phyloP scores from a whole-genome alignment of 2,329 filamentous ascomycete species.

The Coniochaeta sp. region DNA sequence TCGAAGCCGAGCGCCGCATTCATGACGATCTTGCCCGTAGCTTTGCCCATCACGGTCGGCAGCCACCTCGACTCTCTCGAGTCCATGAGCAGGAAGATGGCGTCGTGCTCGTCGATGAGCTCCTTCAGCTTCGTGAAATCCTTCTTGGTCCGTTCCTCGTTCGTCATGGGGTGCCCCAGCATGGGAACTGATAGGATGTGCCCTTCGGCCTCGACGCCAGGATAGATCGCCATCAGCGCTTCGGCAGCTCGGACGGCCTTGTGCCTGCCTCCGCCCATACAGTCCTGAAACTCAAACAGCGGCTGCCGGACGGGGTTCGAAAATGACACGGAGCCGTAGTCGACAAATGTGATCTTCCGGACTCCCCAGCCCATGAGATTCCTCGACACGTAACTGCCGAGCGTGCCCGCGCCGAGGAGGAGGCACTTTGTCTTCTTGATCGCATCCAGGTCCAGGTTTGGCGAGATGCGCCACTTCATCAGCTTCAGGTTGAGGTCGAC shows the following conservation, averaged over 20 bases:
- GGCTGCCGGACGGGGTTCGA: conserved; percentile 96
- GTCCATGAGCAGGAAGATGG: conserved; percentile 94
- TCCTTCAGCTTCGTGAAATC: conserved; percentile 71
- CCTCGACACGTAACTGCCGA: conserved; percentile 88
- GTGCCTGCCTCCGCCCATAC: conserved; percentile 71
- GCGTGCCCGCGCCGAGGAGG: conserved; percentile 82
- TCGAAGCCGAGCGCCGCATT: conserved; percentile 96
- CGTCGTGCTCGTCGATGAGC: conserved; percentile 80
- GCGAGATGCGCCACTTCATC: conserved; percentile 97
- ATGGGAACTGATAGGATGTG: conserved; percentile 85
- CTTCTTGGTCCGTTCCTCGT: conserved; percentile 59
- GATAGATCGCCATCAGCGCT: conserved; percentile 78
- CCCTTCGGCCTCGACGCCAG: conserved; percentile 75
- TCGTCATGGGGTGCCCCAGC: conserved; percentile 81
- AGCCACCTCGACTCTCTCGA: conserved; percentile 92
- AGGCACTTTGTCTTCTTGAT: conserved; percentile 90
- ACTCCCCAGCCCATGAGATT: conserved; percentile 95
- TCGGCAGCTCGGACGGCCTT: conserved; percentile 80
- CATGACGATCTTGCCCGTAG: conserved; percentile 87
- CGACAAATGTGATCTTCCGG: conserved; percentile 88
- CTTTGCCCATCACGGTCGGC: conserved; percentile 92
- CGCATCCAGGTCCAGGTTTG: conserved; percentile 75
- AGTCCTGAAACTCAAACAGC: conserved; percentile 85
- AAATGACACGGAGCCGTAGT: conserved; percentile 88
- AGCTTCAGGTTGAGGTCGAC: conserved; percentile 95